Evolutionary conservation across 306 rosid genomes (phyloP), one percentile per base, ranked within the genome.

Genomic region (Glycine tomentella): DNA sequence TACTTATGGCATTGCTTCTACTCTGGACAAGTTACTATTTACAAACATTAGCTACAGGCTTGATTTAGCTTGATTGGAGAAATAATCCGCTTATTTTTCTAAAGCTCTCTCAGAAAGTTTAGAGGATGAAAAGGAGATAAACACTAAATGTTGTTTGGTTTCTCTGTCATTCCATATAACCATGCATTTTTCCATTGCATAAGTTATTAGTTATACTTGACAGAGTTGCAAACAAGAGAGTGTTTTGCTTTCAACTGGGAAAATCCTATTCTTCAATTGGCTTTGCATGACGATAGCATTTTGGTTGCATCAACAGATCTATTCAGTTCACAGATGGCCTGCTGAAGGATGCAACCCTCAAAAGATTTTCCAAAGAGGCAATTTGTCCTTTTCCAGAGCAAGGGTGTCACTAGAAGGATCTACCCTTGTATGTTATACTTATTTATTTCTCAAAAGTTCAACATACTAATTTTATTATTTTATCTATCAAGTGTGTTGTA

Each of bases 191-290:
- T 20, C 20, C 20, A 20, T 20, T 20, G 20, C 20, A 20, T 20
- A 20, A 20, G 20, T 20, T 20, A 20, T 20, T 20, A 93, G 97
- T 79, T 93, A 82, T 93, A 93, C 86, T 53, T 93, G 88, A 93
- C 97, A 73, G 97, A 93, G 86, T 83, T 93, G 97, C 90, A 87
- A 45, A 91, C 97, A 1, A 91, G 97, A 83, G 97, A 91, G 80
- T 87, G 86, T 87, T 71, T 80, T 93, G 76, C 92, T 93, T 81
- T 90, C 93, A 86, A 81, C 93, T 15, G 97, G 91, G 84, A 93
- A 25, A 82, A 91, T 74, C 97, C 97, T 56, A 85, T 93, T 56
- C 87, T 82, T 77, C 87, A 91, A 83, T 71, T 93, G 86, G 97
- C 97, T 70, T 67, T 91, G 85, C 88, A 90, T 70, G 94, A 93